Evolutionary conservation across 305 asterid genomes (phyloP), one percentile per base, ranked within the genome.

Genomic region (Rubia balearica): DNA sequence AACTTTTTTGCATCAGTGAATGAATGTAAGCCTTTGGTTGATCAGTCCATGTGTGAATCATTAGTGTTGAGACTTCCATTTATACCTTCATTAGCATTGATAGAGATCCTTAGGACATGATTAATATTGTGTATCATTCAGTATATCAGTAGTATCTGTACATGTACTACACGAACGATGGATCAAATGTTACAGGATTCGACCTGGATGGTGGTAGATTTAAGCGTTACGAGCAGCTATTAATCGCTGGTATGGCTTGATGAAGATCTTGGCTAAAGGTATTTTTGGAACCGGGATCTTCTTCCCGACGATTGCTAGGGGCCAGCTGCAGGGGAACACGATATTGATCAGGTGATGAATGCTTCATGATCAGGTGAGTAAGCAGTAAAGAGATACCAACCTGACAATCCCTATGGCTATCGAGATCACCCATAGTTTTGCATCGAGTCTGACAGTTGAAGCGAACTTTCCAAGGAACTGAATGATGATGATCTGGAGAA

Each of bases 401-500:
- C 98, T 93, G 81, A 88, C 33, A 73, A 93, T 45, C 76, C 89
- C 96, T 71, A 93, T 81, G 68, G 43, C 72, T 45, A 93, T 79
- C 71, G 94, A 88, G 71, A 88, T 74, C 30, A 89, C 7, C 98
- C 98, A 93, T 53, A 80, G 84, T 65, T 74, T 27, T 82, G 83
- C 66, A 68, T 69, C 65, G 46, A 90, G 89, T 74, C 73, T 75
- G 41, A 86, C 94, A 0, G 93, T 89, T 70, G 83, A 65, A 33
- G 95, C 74, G 67, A 92, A 92, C 77, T 86, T 87, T 56, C 97
- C 98, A 45, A 89, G 90, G 85, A 86, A 87, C 82, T 85, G 83
- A 75, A 92, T 67, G 74, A 92, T 92, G 68, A 90, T 75, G 70
- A 89, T 97, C 93, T 93, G 98, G 77, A 92, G 90, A 53, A 90